A percentile compares a stretch with the other conserved stretches of the same genome.
phyloP scores from a whole-genome alignment of 2,329 filamentous ascomycete species.

The Cadophora malorum region DNA sequence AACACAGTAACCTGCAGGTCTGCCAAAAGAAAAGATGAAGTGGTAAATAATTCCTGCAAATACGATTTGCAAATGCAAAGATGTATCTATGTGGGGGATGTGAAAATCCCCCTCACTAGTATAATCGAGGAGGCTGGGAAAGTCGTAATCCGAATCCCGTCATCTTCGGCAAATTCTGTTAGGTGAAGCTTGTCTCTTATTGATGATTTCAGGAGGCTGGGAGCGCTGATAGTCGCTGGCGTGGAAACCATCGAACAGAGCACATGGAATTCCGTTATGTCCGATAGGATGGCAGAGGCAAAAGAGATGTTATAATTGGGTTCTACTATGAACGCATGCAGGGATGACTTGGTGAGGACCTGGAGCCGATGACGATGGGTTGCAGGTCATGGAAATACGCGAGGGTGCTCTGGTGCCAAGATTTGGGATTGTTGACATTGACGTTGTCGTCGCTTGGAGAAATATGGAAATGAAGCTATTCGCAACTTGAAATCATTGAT shows the following conservation, averaged over 20 bases:
- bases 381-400: background rate
- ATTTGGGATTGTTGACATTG: background rate
- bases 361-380: background rate
- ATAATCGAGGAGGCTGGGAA: constrained; percentile 14
- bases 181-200: background rate
- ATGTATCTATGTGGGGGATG: constrained; percentile 7
- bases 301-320: background rate
- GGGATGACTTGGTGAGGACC: background rate
- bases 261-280: constrained; percentile 7
- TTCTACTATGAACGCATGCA: background rate
- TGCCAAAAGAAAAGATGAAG: background rate
- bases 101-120: constrained; percentile 11
- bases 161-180: background rate
- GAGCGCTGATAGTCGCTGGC: background rate
- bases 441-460: background rate
- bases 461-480: background rate
- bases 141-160: background rate
- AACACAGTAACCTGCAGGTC: background rate
- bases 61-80: background rate
- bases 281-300: constrained; percentile 1
- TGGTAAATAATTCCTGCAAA: background rate
- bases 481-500: background rate
- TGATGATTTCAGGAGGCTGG: constrained; percentile 7
- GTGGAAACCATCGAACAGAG: background rate
- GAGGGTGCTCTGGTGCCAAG: background rate